A percentile compares a stretch with the other conserved stretches of the same genome.
phyloP scores from a whole-genome alignment of 2,329 filamentous ascomycete species.

The Aspergillus transmontanensis region DNA sequence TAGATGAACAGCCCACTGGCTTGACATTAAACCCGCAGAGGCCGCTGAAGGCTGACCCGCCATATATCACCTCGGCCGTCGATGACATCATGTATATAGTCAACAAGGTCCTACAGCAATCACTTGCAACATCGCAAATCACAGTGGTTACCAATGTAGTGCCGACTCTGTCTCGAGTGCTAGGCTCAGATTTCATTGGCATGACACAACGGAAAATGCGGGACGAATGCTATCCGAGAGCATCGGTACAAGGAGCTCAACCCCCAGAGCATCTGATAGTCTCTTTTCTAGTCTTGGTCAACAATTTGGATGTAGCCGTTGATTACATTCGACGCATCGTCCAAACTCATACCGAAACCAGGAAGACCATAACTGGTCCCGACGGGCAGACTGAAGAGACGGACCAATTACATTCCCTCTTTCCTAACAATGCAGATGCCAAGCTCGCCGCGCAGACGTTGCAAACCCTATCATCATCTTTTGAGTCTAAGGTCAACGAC shows the following conservation, averaged over 20 bases:
- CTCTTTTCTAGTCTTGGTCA: constrained; percentile 88
- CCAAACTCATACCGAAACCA: constrained; percentile 60
- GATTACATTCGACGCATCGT: constrained; percentile 92
- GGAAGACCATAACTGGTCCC: constrained; percentile 21
- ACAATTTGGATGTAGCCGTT: constrained; percentile 89
- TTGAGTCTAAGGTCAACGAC: constrained; percentile 76
- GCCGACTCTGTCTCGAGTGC: constrained; percentile 75
- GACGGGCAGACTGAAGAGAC: constrained; percentile 27
- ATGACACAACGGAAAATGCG: constrained; percentile 99
- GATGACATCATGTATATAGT: constrained; percentile 99
- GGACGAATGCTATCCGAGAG: constrained; percentile 87
- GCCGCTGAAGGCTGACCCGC: constrained; percentile 73
- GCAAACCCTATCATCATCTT: constrained; percentile 68
- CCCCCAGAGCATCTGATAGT: constrained; percentile 89
- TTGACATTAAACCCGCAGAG: constrained; percentile 75
- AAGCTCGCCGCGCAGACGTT: constrained; percentile 69
- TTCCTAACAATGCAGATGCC: constrained; percentile 79
- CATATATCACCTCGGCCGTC: constrained; percentile 91
- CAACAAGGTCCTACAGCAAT: constrained; percentile 84
- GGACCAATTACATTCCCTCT: constrained; percentile 61
- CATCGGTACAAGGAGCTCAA: constrained; percentile 73
- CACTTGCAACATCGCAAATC: constrained; percentile 81
- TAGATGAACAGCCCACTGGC: constrained; percentile 83
- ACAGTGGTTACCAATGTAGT: constrained; percentile 76
- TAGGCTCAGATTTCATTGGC: constrained; percentile 87